These are phyloP conservation scores for Podila horticola DNA, from an alignment of 192 early-diverging fungal species.

Conservation along the genomic window DNA sequence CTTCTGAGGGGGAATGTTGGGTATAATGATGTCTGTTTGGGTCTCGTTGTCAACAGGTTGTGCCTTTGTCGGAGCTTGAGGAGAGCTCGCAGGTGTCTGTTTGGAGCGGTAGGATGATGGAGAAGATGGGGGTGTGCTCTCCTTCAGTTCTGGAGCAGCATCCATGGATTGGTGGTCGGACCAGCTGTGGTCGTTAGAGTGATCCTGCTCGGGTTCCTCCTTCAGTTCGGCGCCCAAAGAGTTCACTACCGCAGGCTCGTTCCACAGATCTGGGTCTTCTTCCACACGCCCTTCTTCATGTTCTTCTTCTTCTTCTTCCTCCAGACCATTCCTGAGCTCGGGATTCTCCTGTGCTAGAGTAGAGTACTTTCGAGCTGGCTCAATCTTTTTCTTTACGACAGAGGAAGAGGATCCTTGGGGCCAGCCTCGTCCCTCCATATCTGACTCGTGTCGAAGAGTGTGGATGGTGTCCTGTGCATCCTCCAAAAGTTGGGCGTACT, in stretches of 20 bases:
- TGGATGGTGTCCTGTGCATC: conserved; percentile 70
- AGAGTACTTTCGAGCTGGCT: conserved; percentile 13
- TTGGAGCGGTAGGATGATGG: conserved; percentile 14
- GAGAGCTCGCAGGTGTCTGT: conserved; percentile 32
- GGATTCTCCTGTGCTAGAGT: conserved; percentile 31
- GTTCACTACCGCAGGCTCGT: background rate
- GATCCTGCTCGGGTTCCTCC: background rate
- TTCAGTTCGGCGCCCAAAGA: conserved; percentile 6
- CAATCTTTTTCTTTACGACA: conserved; percentile 5
- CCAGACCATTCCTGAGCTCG: conserved; percentile 13
- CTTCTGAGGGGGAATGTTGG: conserved; percentile 1
- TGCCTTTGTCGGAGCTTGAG: conserved; percentile 6
- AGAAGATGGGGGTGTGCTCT: conserved; percentile 25
- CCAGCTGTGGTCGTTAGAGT: background rate
- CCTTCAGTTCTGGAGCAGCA: conserved; percentile 4
- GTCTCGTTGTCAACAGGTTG: background rate
- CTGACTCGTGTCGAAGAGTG: conserved; percentile 54
- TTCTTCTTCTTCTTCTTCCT: conserved; percentile 6
- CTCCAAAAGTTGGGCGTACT: conserved; percentile 66
- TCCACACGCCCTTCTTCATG: background rate
- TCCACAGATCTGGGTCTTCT: background rate
- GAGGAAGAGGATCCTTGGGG: background rate
- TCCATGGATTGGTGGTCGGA: background rate
- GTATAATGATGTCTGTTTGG: conserved; percentile 4
- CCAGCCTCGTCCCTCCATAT: conserved; percentile 51